Evolutionary conservation across 1,284 basidiomycete species (phyloP), one percentile per base, ranked within the genome.

Genomic region (Thecaphora thlaspeos): DNA sequence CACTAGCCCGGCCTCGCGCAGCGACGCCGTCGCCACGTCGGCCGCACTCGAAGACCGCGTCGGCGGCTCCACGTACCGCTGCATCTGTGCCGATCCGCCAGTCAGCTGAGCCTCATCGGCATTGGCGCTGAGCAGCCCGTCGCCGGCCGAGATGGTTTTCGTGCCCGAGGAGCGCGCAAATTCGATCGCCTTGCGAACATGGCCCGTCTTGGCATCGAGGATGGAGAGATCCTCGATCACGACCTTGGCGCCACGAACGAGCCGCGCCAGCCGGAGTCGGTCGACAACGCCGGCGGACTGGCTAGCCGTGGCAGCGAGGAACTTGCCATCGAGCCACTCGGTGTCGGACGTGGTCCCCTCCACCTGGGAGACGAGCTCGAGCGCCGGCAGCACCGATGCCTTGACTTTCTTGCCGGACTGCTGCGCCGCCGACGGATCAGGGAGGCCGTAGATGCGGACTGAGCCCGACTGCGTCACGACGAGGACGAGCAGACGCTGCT

Each of bases 401-500:
- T 61, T 62, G 10, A 15, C 40, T 22, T 60, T 64, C 51, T 61
- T 64, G 26, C 45, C 66, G 19, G 48, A 56, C 1, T 67, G 65
- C 4, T 68, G 47, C 17, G 55, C 56, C 3, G 54, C 42, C 3
- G 59, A 49, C 3, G 63, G 70, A 0, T 53, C 53, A 2, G 74
- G 75, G 11, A 71, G 61, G n/a, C 61, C 64, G 30, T 69, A 66
- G 28, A 71, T 48, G 2, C 64, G 65, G 9, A 73, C 75, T 22
- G 68, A 69, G 47, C 65, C 70, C 68, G 40, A 74, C 51, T 15
- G 76, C 56, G 23, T 81, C 80, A 80, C 60, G 56, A 66, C 46
- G 79, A 78, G 57, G 66, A 61, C 47, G 45, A 68, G 61, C 18
- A 63, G 54, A 72, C 73, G 75, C 73, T 80, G 71, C 68, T 75